phyloP scores from a whole-genome alignment of 176 grass and related monocot genomes.

The Miscanthus lutarioriparius region DNA sequence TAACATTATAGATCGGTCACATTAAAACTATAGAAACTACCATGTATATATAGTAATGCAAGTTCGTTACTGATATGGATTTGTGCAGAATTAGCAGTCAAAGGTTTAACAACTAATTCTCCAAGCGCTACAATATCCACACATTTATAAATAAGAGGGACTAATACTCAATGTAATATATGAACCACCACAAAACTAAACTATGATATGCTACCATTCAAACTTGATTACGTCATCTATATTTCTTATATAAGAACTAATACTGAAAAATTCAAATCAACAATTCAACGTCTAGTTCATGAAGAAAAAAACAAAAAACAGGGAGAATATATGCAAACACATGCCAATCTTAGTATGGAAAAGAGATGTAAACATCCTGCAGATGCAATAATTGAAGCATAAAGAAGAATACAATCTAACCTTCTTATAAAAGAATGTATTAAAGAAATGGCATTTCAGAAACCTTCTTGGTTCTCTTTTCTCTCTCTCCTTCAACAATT shows the following conservation, averaged over 20 bases:
- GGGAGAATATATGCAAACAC: neutral
- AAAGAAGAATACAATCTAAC: conserved; percentile 49
- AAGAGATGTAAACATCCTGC: neutral
- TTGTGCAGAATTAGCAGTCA: neutral
- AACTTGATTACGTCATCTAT: neutral
- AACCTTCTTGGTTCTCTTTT: conserved; percentile 65
- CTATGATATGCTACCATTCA: conserved; percentile 1
- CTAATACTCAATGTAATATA: neutral
- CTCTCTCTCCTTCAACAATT: conserved; percentile 80
- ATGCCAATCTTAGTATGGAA: neutral
- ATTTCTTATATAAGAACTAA: neutral
- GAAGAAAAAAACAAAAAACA: neutral
- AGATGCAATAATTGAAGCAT: neutral
- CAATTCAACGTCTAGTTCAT: neutral
- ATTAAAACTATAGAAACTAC: neutral
- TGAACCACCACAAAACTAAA: neutral
- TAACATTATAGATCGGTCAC: neutral
- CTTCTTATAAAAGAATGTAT: conserved; percentile 97
- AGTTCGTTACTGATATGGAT: neutral
- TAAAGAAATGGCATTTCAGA: conserved; percentile 92
- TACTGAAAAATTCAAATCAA: conserved; percentile 1
- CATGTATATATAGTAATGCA: neutral
- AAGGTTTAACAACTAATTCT: neutral
- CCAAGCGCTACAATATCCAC: neutral
- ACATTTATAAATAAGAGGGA: neutral